phyloP scores from a whole-genome alignment of 768 basidiomycete species.

The Pisolithus sp. region DNA sequence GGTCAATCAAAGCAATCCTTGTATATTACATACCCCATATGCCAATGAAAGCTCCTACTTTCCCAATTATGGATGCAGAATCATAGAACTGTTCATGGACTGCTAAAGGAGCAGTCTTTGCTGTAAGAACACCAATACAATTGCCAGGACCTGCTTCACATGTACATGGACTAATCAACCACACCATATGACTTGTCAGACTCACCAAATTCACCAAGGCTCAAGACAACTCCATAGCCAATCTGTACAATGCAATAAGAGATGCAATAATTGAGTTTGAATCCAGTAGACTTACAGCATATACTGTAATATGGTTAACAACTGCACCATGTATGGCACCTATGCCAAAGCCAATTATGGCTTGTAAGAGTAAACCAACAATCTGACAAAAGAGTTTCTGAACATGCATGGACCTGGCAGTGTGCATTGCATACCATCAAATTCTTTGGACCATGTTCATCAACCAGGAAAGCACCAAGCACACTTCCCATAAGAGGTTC shows the following conservation, averaged over 20 bases:
- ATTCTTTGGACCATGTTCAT: constrained; percentile 67
- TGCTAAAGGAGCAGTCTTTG: no score
- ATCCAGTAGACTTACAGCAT: constrained; percentile 44
- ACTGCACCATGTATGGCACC: constrained; percentile 70
- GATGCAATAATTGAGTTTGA: not conserved
- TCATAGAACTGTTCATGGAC: no score
- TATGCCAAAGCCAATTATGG: constrained; percentile 83
- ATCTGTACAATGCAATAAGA: constrained; percentile 36
- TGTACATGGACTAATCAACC: no score
- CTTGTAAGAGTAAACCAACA: constrained; percentile 57
- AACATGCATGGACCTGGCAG: not conserved
- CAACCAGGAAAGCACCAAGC: constrained; percentile 68
- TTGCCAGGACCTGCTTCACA: no score
- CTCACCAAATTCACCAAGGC: constrained; percentile 78
- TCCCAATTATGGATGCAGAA: no score
- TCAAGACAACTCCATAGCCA: constrained; percentile 86
- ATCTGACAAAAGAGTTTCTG: constrained; percentile 38
- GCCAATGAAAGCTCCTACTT: no score
- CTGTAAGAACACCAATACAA: no score
- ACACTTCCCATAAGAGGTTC: constrained; percentile 40
- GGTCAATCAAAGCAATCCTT: constrained; percentile 24
- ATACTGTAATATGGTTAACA: constrained; percentile 57
- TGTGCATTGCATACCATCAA: constrained; percentile 49
- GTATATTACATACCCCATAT: no score
- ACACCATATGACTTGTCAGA: constrained; percentile 22